A percentile compares a stretch with the other conserved stretches of the same genome.
phyloP scores from a whole-genome alignment of 768 basidiomycete species.

The Omphalotus guepiniiformis region DNA sequence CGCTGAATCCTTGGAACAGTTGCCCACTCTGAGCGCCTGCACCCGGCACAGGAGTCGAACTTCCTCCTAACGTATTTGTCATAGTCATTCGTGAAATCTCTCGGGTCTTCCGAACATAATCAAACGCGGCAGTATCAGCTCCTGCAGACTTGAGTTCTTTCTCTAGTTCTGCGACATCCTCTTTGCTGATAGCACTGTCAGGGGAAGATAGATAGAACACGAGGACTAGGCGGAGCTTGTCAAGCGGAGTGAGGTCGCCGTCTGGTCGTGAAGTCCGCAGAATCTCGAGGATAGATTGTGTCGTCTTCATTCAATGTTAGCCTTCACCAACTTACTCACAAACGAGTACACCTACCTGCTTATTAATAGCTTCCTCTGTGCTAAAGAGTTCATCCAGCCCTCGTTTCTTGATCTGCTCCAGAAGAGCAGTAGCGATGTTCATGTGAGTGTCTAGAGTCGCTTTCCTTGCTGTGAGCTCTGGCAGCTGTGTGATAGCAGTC shows the following conservation, averaged over 20 bases:
- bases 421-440: constrained; percentile 94
- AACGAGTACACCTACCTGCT: constrained; percentile 53
- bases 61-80: constrained; percentile 50
- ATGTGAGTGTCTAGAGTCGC: constrained; percentile 97
- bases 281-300: constrained; percentile 78
- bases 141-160: constrained; percentile 80
- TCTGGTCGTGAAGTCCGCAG: constrained; percentile 71
- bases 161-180: constrained; percentile 85
- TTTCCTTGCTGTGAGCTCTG: constrained; percentile 94
- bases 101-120: constrained; percentile 87
- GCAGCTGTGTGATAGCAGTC: constrained; percentile 94
- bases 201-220: constrained; percentile 90
- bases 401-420: constrained; percentile 93
- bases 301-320: constrained; percentile 44
- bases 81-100: constrained; percentile 93
- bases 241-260: constrained; percentile 62
- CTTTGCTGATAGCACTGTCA: constrained; percentile 77
- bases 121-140: constrained; percentile 78
- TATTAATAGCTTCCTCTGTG: constrained; percentile 85
- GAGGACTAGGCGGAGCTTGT: constrained; percentile 93
- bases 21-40: constrained; percentile 73
- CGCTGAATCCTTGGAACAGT: constrained; percentile 91
- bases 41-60: constrained; percentile 64
- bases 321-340: background rate
- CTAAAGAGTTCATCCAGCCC: constrained; percentile 97